Evolutionary conservation across 2,329 filamentous ascomycete species (phyloP).

Genomic region (Colletotrichum scovillei): DNA sequence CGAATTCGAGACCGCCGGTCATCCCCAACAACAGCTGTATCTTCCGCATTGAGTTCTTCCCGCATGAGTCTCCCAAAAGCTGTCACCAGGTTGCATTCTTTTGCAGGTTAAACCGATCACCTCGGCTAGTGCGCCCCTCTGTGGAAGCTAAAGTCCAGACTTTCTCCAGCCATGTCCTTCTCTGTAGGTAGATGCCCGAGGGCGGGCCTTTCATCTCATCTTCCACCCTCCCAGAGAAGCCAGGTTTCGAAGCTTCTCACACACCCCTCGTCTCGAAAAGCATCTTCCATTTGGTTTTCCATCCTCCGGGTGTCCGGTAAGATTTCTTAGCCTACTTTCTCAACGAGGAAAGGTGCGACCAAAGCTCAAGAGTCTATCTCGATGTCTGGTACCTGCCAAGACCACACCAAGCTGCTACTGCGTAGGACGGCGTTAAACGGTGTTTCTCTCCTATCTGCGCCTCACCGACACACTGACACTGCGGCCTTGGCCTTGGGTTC

Average conservation of each 20-base stretch:
- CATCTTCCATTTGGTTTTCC: constrained; percentile 2
- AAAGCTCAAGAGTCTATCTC: constrained; percentile 10
- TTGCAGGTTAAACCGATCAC: neutral
- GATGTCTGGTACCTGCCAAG: constrained; percentile 12
- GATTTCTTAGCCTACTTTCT: neutral
- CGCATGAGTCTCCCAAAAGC: neutral
- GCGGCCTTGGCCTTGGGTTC: constrained; percentile 18
- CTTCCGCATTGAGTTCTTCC: neutral
- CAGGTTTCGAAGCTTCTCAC: constrained; percentile 19
- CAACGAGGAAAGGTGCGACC: constrained; percentile 10
- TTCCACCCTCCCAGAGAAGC: neutral
- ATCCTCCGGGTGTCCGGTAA: constrained; percentile 18
- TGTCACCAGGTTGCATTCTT: neutral
- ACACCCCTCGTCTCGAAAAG: constrained; percentile 18
- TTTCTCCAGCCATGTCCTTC: neutral
- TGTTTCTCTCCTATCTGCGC: constrained; percentile 24
- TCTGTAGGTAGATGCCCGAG: neutral
- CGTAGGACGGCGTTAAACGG: constrained; percentile 17
- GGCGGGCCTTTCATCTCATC: constrained; percentile 8
- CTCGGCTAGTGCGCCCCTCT: neutral
- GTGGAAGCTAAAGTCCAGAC: neutral
- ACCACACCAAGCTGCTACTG: constrained; percentile 24
- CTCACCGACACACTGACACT: constrained; percentile 23
- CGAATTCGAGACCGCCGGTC: neutral
- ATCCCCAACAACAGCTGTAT: neutral